Percentiles rank a stretch among this genome's conserved stretches.
Conservation (phyloP, 2,329 filamentous ascomycete genomes). For the Penicillium sp. region DNA sequence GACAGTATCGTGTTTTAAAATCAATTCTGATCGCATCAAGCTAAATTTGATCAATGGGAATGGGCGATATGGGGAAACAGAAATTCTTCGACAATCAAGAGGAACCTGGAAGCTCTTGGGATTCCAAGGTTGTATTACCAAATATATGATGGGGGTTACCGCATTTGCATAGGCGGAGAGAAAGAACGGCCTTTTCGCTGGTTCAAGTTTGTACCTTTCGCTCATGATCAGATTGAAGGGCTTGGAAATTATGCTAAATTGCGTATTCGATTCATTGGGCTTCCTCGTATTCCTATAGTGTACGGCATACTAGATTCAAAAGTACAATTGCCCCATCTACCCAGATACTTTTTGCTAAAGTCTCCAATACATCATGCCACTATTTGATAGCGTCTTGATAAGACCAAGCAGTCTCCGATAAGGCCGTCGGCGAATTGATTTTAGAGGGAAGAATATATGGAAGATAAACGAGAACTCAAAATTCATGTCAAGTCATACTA, state of each 20-base stretch:
- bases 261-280: neutral
- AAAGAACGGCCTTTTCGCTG: neutral
- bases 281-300: neutral
- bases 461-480: neutral
- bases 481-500: neutral
- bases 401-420: neutral
- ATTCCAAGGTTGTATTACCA: constrained; percentile 1
- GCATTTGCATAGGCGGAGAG: constrained; percentile 7
- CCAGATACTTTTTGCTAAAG: neutral
- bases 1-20: neutral
- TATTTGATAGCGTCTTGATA: neutral
- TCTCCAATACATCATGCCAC: neutral
- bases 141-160: constrained; percentile 2
- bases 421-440: neutral
- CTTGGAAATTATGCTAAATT: neutral
- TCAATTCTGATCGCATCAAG: neutral
- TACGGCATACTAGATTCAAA: neutral
- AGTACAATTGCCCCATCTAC: neutral
- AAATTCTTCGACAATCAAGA: neutral
- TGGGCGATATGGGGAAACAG: neutral
- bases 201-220: neutral
- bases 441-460: accelerated
- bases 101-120: neutral
- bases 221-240: neutral
- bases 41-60: neutral